Conservation (phyloP, 2,329 filamentous ascomycete genomes). For the Pestalotiopsis sp. region DNA sequence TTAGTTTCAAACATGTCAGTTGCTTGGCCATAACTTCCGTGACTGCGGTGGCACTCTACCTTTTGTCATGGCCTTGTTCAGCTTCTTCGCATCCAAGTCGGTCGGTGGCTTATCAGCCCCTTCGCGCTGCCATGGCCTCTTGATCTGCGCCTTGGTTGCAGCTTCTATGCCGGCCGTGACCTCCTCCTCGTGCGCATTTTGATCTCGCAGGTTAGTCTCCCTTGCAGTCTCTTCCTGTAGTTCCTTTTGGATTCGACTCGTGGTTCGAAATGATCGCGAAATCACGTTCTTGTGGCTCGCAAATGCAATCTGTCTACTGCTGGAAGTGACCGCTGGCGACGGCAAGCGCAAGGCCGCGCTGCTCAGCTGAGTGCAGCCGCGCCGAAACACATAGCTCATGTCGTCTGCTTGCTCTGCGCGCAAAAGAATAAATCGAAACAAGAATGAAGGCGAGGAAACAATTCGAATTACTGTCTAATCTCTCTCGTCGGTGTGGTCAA, state of each 20-base stretch:
- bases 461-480: background rate
- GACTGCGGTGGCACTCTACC: conserved; percentile 41
- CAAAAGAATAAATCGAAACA: background rate
- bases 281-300: background rate
- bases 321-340: background rate
- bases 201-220: conserved; percentile 29
- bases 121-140: conserved; percentile 65
- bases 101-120: conserved; percentile 62
- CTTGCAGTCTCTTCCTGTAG: conserved; percentile 24
- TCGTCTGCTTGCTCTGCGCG: conserved; percentile 17
- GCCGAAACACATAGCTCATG: conserved; percentile 34
- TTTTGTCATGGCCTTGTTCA: conserved; percentile 61
- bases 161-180: conserved; percentile 32
- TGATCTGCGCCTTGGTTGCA: conserved; percentile 56
- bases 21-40: background rate
- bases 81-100: conserved; percentile 43
- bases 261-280: conserved; percentile 20
- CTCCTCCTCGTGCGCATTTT: conserved; percentile 32
- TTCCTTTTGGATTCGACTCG: conserved; percentile 16
- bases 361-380: conserved; percentile 19
- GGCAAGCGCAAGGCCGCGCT: background rate
- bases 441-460: background rate
- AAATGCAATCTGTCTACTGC: background rate
- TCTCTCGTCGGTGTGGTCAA: background rate
- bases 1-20: background rate